Evolutionary conservation across 2,329 filamentous ascomycete genomes (phyloP).

Genomic region (Aspergillus sp.): DNA sequence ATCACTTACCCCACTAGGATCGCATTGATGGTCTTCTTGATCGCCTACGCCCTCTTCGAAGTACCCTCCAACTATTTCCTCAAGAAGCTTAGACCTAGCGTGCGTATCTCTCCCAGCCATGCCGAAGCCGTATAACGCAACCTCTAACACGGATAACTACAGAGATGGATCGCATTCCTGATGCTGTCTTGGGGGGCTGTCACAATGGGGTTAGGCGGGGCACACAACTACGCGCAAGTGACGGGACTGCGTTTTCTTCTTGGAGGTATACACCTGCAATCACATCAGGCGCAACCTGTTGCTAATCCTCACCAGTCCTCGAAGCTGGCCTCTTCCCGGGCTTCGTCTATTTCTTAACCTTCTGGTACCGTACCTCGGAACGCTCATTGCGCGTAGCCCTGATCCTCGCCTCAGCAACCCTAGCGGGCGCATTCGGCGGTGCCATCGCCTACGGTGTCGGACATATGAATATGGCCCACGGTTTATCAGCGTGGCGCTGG

Average conservation of each 20-base stretch:
- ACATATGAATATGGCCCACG: constrained; percentile 34
- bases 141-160: neutral
- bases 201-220: constrained; percentile 50
- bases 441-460: constrained; percentile 55
- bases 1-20: constrained; percentile 30
- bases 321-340: constrained; percentile 54
- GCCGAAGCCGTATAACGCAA: neutral
- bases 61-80: constrained; percentile 52
- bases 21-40: constrained; percentile 49
- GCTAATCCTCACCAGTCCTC: constrained; percentile 31
- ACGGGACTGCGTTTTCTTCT: constrained; percentile 50
- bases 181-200: constrained; percentile 52
- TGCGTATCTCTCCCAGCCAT: constrained; percentile 12
- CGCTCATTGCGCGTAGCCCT: constrained; percentile 59
- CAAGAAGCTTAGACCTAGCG: constrained; percentile 49
- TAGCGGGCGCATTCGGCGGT: constrained; percentile 55
- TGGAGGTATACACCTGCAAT: constrained; percentile 26
- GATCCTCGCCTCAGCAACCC: constrained; percentile 56
- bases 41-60: constrained; percentile 52
- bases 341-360: constrained; percentile 50
- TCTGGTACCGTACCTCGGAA: constrained; percentile 59
- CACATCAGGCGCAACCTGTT: neutral
- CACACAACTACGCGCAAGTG: constrained; percentile 44
- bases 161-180: constrained; percentile 51
- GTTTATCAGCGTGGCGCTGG: constrained; percentile 48